phyloP scores from a whole-genome alignment of 345 rosid genomes.

The Eucalyptus marginata region DNA sequence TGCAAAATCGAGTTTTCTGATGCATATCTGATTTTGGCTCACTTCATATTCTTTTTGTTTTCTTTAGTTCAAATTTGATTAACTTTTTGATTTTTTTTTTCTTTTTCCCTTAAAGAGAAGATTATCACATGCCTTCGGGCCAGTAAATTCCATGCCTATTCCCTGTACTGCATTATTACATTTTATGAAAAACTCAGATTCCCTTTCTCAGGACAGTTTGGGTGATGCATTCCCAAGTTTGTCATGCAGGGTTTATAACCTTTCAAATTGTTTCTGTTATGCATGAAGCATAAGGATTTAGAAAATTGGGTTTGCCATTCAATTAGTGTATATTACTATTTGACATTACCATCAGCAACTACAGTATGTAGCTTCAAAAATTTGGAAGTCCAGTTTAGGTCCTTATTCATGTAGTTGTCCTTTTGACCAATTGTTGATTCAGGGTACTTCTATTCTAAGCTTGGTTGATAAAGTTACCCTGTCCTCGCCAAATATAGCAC shows the following conservation, averaged over 20 bases:
- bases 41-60: neutral
- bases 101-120: neutral
- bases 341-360: neutral
- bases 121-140: neutral
- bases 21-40: neutral
- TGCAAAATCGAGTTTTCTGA: slow-evolving; percentile 4
- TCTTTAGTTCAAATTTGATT: neutral
- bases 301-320: neutral
- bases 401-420: neutral
- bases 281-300: neutral
- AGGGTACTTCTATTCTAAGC: neutral
- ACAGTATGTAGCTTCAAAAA: neutral
- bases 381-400: neutral
- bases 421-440: neutral
- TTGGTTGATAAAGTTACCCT: neutral
- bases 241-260: neutral
- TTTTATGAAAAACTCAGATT: neutral
- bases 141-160: neutral
- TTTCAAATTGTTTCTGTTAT: neutral
- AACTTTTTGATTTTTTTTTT: neutral
- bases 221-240: neutral
- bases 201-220: neutral
- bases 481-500: neutral
- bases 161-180: neutral
- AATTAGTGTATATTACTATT: neutral